Evolutionary conservation across 768 basidiomycete genomes (phyloP), one percentile per base, ranked within the genome.

Genomic region (Glaciozyma martinii): DNA sequence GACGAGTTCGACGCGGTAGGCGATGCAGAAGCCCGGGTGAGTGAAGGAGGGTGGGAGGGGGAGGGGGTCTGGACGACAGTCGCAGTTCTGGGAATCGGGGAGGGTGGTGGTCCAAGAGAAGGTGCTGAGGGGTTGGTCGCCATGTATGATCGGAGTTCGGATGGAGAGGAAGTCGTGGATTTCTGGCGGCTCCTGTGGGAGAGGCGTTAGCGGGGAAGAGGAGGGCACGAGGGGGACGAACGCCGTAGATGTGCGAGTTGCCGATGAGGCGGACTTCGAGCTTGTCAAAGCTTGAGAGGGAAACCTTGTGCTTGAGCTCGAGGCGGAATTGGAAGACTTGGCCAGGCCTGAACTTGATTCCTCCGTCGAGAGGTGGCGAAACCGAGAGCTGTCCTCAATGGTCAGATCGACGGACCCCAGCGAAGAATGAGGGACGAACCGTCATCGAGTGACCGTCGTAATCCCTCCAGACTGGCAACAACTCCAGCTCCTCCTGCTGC

Each of bases 211-310:
- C 37, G 23, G 9, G 23, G 55, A 54, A 7, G 53, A 27, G 29
- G 53, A 21, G 37, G 4, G 23, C n/a, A n/a, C n/a, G n/a, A n/a
- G 37, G 4, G 33, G 10, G 18, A 15, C 56, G 16, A 27, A 57
- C 56, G 6, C 42, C 40, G 25, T 29, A 42, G 42, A 44, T 30
- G 9, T 27, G 19, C 7, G 27, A 29, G 27, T 29, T n/a, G 2
- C 56, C 56, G 25, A 57, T 40, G n/a, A 57, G 25, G 12, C 23
- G 13, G 42, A 57, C 56, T 29, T 57, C 56, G 42, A 57, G 27
- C 42, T 29, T 29, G n/a, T 29, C 25, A 18, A 57, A 57, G 25
- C n/a, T 43, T 4, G 56, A n/a, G 13, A 57, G 42, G 25, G 56
- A 57, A 2, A 44, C n/a, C 56, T 57, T 57, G n/a, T 19, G 56